These are phyloP conservation scores for Papiliotrema terrestris DNA, from an alignment of 1,284 basidiomycete species.

Conservation along the genomic window DNA sequence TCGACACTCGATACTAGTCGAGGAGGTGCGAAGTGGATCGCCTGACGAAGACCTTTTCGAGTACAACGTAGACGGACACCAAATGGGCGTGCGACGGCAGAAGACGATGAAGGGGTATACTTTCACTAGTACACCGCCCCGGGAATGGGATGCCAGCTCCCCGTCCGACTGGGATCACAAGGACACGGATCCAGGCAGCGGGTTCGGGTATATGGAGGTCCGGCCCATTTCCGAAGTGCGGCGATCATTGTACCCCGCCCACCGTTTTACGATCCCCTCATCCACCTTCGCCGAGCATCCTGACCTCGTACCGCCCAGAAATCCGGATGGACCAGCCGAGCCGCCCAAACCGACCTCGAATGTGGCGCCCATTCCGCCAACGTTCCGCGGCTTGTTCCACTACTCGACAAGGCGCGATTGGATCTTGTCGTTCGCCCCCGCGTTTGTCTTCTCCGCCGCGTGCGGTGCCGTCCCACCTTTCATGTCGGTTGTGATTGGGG, in stretches of 20 bases:
- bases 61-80: constrained; percentile 4
- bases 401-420: constrained; percentile 59
- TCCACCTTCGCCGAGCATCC: constrained; percentile 23
- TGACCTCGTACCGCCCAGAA: constrained; percentile 8
- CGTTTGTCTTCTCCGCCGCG: constrained; percentile 62
- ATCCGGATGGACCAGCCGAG: neutral
- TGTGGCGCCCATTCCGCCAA: constrained; percentile 51
- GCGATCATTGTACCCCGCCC: constrained; percentile 24
- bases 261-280: constrained; percentile 11
- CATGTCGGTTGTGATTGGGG: constrained; percentile 88
- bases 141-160: constrained; percentile 8
- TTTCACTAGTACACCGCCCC: constrained; percentile 20
- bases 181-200: constrained; percentile 13
- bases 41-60: constrained; percentile 20
- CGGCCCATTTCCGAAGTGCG: constrained; percentile 19
- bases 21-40: constrained; percentile 2
- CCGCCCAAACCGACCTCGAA: neutral
- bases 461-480: constrained; percentile 80
- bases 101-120: constrained; percentile 29
- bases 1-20: constrained; percentile 24
- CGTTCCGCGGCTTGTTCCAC: constrained; percentile 63
- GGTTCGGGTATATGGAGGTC: constrained; percentile 15
- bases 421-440: constrained; percentile 64
- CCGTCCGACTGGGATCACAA: constrained; percentile 12
- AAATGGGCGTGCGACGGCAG: constrained; percentile 5